Evolutionary conservation across 768 basidiomycete species (phyloP).

Genomic region (Sistotremastrum suecicum): DNA sequence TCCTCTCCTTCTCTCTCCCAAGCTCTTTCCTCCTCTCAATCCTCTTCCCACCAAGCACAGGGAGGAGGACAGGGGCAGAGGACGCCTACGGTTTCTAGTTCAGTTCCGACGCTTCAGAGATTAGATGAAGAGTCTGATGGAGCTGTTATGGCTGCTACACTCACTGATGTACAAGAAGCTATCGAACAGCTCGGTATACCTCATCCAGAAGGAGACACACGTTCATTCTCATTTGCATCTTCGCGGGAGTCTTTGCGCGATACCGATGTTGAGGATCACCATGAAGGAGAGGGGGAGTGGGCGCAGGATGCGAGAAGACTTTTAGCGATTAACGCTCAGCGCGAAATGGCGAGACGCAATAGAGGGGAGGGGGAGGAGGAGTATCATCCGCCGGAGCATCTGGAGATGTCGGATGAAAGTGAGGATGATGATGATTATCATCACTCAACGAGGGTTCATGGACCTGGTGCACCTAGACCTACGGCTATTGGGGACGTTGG

Average conservation of each 20-base stretch:
- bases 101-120: slow-evolving; percentile 22
- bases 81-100: not conserved
- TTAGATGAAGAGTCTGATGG: slow-evolving; percentile 35
- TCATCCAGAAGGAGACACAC: slow-evolving; percentile 11
- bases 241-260: slow-evolving; percentile 24
- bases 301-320: slow-evolving; percentile 2
- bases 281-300: slow-evolving; percentile 3
- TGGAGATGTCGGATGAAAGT: no score
- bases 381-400: no score
- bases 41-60: slow-evolving; percentile 3
- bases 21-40: slow-evolving; percentile 9
- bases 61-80: slow-evolving; percentile 2
- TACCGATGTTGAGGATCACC: no score
- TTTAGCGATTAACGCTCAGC: not conserved
- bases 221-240: slow-evolving; percentile 70
- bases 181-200: slow-evolving; percentile 64
- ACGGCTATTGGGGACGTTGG: slow-evolving; percentile 26
- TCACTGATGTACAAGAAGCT: slow-evolving; percentile 83
- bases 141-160: slow-evolving; percentile 71
- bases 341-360: no score
- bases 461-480: no score
- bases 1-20: slow-evolving; percentile 14
- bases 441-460: no score
- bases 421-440: no score
- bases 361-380: no score